Conservation (phyloP, 345 rosid genomes). For the Euphorbia pulcherrima region DNA sequence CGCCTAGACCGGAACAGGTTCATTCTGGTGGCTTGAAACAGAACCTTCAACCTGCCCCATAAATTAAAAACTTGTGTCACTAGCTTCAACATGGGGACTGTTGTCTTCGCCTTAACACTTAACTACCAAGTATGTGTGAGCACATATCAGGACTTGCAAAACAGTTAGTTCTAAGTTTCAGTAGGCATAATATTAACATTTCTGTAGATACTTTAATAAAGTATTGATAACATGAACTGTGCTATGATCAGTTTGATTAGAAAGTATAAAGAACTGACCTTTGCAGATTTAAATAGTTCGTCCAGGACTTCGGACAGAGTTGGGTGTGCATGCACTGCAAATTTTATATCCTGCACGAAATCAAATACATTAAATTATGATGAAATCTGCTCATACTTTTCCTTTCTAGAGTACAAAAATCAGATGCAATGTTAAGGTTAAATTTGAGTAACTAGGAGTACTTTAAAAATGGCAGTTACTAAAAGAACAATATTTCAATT, state of each 20-base stretch:
- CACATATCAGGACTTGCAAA: constrained; percentile 6
- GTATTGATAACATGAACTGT: background rate
- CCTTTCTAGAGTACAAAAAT: background rate
- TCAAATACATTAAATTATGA: background rate
- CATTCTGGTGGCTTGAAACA: constrained; percentile 46
- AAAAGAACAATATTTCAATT: background rate
- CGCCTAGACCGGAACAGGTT: constrained; percentile 57
- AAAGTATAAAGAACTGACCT: constrained; percentile 47
- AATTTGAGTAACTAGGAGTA: background rate
- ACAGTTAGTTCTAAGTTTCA: too few relatives aligned
- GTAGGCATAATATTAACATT: too few relatives aligned
- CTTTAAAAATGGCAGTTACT: background rate
- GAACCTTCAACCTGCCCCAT: constrained; percentile 47
- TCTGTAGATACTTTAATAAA: too few relatives aligned
- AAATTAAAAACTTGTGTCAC: constrained; percentile 25
- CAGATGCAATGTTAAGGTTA: background rate
- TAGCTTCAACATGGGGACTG: constrained; percentile 21
- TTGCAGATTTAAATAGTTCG: constrained; percentile 92
- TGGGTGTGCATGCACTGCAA: constrained; percentile 98
- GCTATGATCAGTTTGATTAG: background rate
- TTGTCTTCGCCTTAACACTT: constrained; percentile 24
- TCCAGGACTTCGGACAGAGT: constrained; percentile 95
- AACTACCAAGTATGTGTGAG: constrained; percentile 12
- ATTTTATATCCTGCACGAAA: constrained; percentile 67
- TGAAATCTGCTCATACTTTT: background rate